phyloP scores from a whole-genome alignment of 495 filamentous ascomycete species.

The Sporormia fimetaria region DNA sequence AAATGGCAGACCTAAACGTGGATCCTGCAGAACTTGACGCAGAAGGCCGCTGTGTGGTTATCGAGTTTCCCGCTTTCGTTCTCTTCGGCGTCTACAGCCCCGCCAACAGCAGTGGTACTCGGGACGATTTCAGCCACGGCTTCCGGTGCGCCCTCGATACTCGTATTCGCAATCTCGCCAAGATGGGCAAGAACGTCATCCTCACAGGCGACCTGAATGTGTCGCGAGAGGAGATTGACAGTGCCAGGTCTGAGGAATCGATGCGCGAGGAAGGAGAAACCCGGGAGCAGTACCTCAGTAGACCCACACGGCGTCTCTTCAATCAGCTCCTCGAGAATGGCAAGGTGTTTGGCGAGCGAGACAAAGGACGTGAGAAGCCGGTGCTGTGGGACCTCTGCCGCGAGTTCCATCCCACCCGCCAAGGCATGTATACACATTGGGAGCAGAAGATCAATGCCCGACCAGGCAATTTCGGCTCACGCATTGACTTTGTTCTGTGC shows the following conservation, averaged over 20 bases:
- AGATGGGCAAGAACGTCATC: constrained; percentile 69
- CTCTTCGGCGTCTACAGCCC: constrained; percentile 85
- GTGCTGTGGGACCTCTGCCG: constrained; percentile 80
- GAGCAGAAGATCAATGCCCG: constrained; percentile 75
- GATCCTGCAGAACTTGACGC: constrained; percentile 70
- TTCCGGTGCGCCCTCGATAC: constrained; percentile 72
- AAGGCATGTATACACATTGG: constrained; percentile 96
- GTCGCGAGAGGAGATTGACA: constrained; percentile 59
- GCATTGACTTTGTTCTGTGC: constrained; percentile 90
- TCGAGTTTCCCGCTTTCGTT: constrained; percentile 93
- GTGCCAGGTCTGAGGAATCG: constrained; percentile 54
- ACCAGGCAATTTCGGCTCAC: constrained; percentile 79
- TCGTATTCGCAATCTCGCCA: constrained; percentile 72
- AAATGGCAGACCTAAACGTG: constrained; percentile 48
- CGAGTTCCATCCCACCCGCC: constrained; percentile 63
- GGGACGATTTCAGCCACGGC: constrained; percentile 68
- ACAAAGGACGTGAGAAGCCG: constrained; percentile 60
- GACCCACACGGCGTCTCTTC: constrained; percentile 66
- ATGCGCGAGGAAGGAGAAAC: constrained; percentile 58
- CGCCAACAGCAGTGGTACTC: constrained; percentile 72
- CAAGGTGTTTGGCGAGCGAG: constrained; percentile 55
- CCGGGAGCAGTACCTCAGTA: constrained; percentile 58
- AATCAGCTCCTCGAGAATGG: constrained; percentile 72
- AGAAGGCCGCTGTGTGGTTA: constrained; percentile 82
- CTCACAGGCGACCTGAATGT: constrained; percentile 90